Evolutionary conservation across 2,329 filamentous ascomycete species (phyloP), one percentile per base, ranked within the genome.

Genomic region (Aspergillus sp.): DNA sequence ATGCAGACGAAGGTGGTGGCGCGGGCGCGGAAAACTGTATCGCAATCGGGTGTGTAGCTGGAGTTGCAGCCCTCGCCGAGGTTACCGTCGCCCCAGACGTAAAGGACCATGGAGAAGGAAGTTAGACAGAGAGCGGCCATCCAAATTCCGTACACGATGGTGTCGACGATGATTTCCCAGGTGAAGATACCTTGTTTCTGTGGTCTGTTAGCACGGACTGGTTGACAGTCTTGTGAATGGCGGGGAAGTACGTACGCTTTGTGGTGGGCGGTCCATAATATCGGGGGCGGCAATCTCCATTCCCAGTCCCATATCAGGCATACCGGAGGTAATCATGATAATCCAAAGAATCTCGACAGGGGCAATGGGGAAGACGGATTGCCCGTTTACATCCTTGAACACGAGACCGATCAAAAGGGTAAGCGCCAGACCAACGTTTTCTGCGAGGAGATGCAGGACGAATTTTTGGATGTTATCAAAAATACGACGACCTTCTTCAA

Each of bases 381-480:
- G 82, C 8, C 84, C 82, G 9, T 80, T 78, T 2, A 75, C 64
- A 69, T 96, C 92, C 67, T 91, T 89, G 78, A 96, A 96, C 0
- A 82, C 89, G 4, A 96, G 84, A 53, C 92, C 92, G 40, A 91
- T 87, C 24, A 96, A 85, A 15, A 96, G 80, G 1, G 91, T 87
- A 61, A 90, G 87, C 7, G 93, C 92, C 70, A 96, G 89, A 35
- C 90, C 91, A 44, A 96, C 88, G 70, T 96, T 96, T 71, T 91
- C 87, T 1, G 87, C 86, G 35, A 96, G 82, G 39, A 95, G 77
- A 71, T 92, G 90, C 43, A 95, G 81, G 45, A 95, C 87, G 68
- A 95, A 95, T 68, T 93, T 95, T 70, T 95, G 90, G 62, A 95
- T 92, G 67, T 95, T 95, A 75, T 93, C 90, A 68, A 93, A 93